A percentile compares a stretch with the other conserved stretches of the same genome.
phyloP scores from a whole-genome alignment of 1,139 yeast genomes.

The Zhuliangozyma parablackwelliae region DNA sequence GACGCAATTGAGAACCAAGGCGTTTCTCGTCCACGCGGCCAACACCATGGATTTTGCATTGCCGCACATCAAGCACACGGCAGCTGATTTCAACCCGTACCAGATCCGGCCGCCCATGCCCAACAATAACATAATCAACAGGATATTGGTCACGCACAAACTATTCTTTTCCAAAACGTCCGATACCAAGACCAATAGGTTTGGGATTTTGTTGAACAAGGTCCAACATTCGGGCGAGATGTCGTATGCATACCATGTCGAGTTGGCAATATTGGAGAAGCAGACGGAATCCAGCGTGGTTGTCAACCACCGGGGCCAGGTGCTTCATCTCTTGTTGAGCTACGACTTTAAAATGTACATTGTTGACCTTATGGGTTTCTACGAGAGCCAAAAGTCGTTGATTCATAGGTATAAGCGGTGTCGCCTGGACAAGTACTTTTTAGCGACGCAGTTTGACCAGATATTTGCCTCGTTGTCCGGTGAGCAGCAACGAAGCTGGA shows the following conservation, averaged over 20 bases:
- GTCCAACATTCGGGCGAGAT: not conserved
- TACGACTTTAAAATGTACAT: conserved; percentile 6
- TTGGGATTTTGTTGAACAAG: not conserved
- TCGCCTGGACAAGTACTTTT: no score
- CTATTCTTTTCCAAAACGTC: not conserved
- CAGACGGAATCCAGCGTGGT: not conserved
- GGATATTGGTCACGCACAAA: conserved; percentile 2
- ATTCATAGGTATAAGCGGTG: no score
- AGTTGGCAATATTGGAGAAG: conserved; percentile 1
- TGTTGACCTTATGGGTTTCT: conserved; percentile 5
- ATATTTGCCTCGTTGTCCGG: conserved; percentile 8
- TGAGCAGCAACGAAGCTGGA: conserved; percentile 7
- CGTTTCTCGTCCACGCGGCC: not conserved
- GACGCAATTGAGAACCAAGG: not conserved
- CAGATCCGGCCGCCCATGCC: conserved; percentile 2
- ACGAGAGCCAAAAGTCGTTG: conserved; percentile 1
- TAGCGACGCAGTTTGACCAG: conserved; percentile 6
- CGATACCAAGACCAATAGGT: no score
- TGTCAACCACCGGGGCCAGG: no score
- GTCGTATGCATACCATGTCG: conserved; percentile 1
- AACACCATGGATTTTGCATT: not conserved
- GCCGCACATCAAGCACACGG: conserved; percentile 2
- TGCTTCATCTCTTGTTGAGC: not conserved
- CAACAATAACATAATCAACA: conserved; percentile 6
- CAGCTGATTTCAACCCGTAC: not conserved